Base-by-base conservation (phyloP, 441 rosid genomes). In the Melianthus villosus region DNA sequence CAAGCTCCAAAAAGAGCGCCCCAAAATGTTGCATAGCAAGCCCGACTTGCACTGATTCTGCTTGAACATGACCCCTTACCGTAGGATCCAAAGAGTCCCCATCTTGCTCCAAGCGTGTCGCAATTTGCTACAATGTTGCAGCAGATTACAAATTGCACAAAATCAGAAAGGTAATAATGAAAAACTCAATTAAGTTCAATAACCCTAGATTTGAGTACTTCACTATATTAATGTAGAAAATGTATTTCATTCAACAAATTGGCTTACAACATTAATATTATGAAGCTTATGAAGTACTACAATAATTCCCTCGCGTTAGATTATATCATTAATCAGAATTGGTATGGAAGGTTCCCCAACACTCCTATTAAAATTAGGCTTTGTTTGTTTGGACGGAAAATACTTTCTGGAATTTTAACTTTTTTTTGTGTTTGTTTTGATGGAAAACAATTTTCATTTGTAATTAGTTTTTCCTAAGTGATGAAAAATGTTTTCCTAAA, bases 1-100 rank as follows among this genome's bases (percentile, higher is more conserved):
- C 98, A 62, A 89, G 85, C 89, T 89, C 98, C 54, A 84, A 69
- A 47, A 91, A 61, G 29, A 85, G 79, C 40, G 98, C 72, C 40
- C 94, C 98, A 44, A 82, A 46, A 69, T 85, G 83, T 51, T 79
- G 96, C 87, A 79, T 72, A 31, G 83, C 74, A 51, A 75, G 64
- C 38, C 99, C 96, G 33, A 59, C 63, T 52, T 64, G 86, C 40
- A 54, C 57, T 23, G 91, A 63, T 64, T 91, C 96, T 18, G 79
- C 28, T 71, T 82, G 94, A 50, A 91, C 63, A 57, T 75, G 87
- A 20, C 62, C 63, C 75, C 99, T 76, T 5, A 56, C 25, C 34
- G 65, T 30, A 27, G 66, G 64, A 58, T 91, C 93, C 20, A 59
- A 31, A 57, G 94, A 77, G 49, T 75, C 60, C 22, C 79, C 92